These are phyloP conservation scores for Astrephomene gubernaculifera DNA, from an alignment of 139 green algal species.

Conservation along the genomic window DNA sequence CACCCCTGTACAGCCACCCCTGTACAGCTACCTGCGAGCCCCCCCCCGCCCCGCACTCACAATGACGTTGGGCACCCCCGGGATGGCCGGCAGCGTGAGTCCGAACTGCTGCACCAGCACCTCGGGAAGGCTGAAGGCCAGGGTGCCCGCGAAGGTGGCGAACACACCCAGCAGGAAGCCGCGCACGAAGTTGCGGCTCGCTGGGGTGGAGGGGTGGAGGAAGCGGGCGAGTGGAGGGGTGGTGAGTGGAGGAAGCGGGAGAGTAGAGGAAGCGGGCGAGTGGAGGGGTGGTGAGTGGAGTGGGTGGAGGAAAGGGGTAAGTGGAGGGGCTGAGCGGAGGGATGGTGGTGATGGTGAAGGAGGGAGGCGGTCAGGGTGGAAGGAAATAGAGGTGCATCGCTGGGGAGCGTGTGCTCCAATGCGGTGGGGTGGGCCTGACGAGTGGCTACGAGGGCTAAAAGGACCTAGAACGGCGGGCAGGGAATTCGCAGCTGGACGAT, in stretches of 20 bases:
- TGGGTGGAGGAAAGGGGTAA: neutral
- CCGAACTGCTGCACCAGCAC: conserved; percentile 38
- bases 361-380: too few relatives aligned
- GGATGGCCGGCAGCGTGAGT: conserved; percentile 43
- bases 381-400: too few relatives aligned
- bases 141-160: conserved; percentile 63
- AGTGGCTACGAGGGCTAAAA: too few relatives aligned
- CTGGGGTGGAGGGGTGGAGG: conserved; percentile 28
- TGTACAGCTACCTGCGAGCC: too few relatives aligned
- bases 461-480: too few relatives aligned
- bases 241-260: neutral
- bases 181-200: conserved; percentile 69
- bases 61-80: conserved; percentile 42
- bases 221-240: neutral
- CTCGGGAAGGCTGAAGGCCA: conserved; percentile 63
- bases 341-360: neutral
- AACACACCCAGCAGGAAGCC: conserved; percentile 64
- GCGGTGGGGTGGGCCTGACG: too few relatives aligned
- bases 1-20: too few relatives aligned
- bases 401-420: too few relatives aligned
- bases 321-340: too few relatives aligned
- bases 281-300: neutral
- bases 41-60: conserved; percentile 18
- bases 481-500: too few relatives aligned
- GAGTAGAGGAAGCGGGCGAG: too few relatives aligned